A percentile compares a stretch with the other conserved stretches of the same genome.
These are phyloP conservation scores for Russula brevipes DNA, from an alignment of 768 basidiomycete genomes.

Conservation along the genomic window DNA sequence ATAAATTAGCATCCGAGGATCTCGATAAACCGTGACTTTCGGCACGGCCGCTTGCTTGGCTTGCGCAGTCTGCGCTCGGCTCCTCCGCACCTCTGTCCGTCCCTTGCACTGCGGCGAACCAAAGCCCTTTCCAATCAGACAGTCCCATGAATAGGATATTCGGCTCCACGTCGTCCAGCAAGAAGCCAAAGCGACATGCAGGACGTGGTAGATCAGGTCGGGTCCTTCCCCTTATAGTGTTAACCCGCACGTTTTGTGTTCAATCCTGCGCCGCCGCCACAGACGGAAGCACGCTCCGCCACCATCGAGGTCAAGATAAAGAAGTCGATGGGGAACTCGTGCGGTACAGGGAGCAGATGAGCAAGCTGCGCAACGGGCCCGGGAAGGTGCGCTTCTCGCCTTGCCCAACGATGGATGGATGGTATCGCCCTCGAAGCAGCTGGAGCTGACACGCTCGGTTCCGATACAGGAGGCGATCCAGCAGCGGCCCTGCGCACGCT, in stretches of 20 bases:
- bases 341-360: slow-evolving; percentile 94
- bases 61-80: too few species aligned
- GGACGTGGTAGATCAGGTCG: slow-evolving; percentile 88
- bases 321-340: slow-evolving; percentile 91
- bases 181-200: slow-evolving; percentile 82
- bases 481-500: slow-evolving; percentile 88
- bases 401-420: too few species aligned
- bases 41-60: slow-evolving; percentile 1
- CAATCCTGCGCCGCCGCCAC: neutral
- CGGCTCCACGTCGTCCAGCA: slow-evolving; percentile 55
- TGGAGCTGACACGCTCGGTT: neutral
- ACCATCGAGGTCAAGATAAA: slow-evolving; percentile 95
- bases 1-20: neutral
- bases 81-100: too few species aligned
- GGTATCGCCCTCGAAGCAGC: neutral
- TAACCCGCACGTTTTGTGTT: neutral
- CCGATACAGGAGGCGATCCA: slow-evolving; percentile 73
- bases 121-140: neutral
- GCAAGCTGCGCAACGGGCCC: slow-evolving; percentile 86
- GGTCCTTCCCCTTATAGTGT: slow-evolving; percentile 27
- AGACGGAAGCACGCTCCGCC: slow-evolving; percentile 86
- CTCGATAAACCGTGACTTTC: neutral
- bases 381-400: slow-evolving; percentile 65
- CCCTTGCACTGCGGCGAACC: too few species aligned
- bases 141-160: slow-evolving; percentile 80